Conservation (phyloP, 163 green algal species). For the Scenedesmus sp. region DNA sequence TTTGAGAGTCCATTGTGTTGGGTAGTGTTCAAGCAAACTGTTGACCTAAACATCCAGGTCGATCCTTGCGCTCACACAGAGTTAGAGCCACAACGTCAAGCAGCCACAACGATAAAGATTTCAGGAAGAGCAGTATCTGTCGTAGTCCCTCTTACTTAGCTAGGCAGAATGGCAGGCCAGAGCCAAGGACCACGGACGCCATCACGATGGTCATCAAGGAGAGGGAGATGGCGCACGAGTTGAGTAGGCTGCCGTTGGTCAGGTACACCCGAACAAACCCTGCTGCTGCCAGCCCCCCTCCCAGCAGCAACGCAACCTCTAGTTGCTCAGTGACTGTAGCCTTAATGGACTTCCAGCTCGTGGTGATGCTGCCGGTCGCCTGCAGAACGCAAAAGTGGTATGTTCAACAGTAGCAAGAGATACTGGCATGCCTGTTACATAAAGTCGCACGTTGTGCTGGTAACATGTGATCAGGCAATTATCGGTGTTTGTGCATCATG, state of each 20-base stretch:
- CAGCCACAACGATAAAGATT: background rate
- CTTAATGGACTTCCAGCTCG: conserved; percentile 59
- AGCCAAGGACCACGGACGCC: conserved; percentile 83
- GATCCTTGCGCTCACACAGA: too few relatives aligned
- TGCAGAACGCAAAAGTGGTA: conserved; percentile 31
- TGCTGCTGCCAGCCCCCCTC: conserved; percentile 70
- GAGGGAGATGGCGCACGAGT: conserved; percentile 84
- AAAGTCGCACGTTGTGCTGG: too few relatives aligned
- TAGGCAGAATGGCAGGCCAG: conserved; percentile 88
- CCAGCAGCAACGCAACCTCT: conserved; percentile 86
- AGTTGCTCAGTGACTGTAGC: conserved; percentile 79
- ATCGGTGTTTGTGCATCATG: too few relatives aligned
- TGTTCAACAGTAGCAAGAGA: too few relatives aligned
- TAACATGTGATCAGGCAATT: too few relatives aligned
- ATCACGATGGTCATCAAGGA: conserved; percentile 92
- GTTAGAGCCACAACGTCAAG: too few relatives aligned
- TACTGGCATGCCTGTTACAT: too few relatives aligned
- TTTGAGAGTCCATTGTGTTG: background rate
- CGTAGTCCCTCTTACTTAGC: background rate
- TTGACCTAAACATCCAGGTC: too few relatives aligned
- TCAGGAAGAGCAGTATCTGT: background rate
- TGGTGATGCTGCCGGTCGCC: conserved; percentile 79
- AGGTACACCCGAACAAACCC: conserved; percentile 88
- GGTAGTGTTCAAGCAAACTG: too few relatives aligned
- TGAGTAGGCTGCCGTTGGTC: conserved; percentile 78